Evolutionary conservation across 2,329 filamentous ascomycete genomes (phyloP).

Genomic region (Colletotrichum camelliae): DNA sequence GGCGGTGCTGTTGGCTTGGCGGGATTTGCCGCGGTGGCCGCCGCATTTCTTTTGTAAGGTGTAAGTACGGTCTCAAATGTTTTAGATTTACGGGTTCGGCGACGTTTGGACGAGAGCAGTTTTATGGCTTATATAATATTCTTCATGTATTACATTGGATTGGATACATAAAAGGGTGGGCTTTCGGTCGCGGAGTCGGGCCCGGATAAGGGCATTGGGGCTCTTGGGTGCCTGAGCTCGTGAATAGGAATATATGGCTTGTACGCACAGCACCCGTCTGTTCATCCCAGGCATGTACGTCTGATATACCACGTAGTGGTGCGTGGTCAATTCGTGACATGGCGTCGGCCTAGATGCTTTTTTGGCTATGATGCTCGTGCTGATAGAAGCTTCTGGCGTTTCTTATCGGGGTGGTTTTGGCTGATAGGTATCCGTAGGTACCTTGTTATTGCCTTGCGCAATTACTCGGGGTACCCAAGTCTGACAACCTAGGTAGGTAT

Average conservation of each 20-base stretch:
- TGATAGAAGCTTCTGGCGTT: background rate
- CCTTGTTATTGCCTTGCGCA: background rate
- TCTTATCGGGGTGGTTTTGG: background rate
- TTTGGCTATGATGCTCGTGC: background rate
- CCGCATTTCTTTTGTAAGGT: slow-evolving; percentile 7
- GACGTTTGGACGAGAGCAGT: background rate
- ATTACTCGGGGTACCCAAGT: background rate
- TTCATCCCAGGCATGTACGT: background rate
- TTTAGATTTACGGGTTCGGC: background rate
- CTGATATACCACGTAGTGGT: background rate
- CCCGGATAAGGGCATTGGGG: background rate
- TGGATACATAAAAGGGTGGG: background rate
- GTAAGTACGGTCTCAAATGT: background rate
- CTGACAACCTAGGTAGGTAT: background rate
- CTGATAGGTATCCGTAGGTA: background rate
- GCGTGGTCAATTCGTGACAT: background rate
- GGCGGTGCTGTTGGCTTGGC: slow-evolving; percentile 8
- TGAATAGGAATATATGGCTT: background rate
- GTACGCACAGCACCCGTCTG: background rate
- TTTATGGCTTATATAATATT: background rate
- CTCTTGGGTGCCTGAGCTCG: background rate
- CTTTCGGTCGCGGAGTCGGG: background rate
- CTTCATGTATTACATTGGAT: background rate
- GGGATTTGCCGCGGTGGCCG: slow-evolving; percentile 25
- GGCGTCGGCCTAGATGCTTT: background rate